Evolutionary conservation across 352 stramenopile species (phyloP).

Genomic region (Globisporangium yorkense): DNA sequence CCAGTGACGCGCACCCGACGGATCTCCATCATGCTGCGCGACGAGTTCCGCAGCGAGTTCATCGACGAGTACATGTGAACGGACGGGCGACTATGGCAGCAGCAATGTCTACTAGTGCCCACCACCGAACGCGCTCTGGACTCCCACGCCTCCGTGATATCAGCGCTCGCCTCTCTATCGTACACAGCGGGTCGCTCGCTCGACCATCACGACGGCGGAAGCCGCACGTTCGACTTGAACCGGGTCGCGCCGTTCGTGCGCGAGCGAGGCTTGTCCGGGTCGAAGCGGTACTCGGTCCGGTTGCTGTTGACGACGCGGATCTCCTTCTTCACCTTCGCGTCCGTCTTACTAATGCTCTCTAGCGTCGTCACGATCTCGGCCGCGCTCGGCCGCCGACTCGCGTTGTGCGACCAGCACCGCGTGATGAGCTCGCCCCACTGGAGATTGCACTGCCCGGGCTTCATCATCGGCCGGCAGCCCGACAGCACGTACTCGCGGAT

Average conservation of each 20-base stretch:
- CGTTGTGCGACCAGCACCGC: slow-evolving; percentile 79
- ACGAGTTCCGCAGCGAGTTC: slow-evolving; percentile 32
- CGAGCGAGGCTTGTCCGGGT: slow-evolving; percentile 41
- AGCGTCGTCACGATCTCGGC: slow-evolving; percentile 79
- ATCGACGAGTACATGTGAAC: slow-evolving; percentile 6
- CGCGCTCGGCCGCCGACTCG: slow-evolving; percentile 56
- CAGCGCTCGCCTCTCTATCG: slow-evolving; percentile 11
- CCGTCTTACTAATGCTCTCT: slow-evolving; percentile 71
- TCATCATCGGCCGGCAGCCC: slow-evolving; percentile 70
- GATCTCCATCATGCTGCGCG: slow-evolving; percentile 78
- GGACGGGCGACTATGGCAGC: not conserved
- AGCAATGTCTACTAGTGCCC: not conserved
- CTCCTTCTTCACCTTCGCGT: slow-evolving; percentile 63
- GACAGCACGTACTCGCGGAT: slow-evolving; percentile 73
- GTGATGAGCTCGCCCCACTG: slow-evolving; percentile 84
- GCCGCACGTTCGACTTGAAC: slow-evolving; percentile 68
- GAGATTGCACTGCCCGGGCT: slow-evolving; percentile 68
- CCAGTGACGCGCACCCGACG: slow-evolving; percentile 57
- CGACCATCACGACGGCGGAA: slow-evolving; percentile 20
- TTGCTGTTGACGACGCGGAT: slow-evolving; percentile 73
- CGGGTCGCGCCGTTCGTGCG: slow-evolving; percentile 26
- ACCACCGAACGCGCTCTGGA: not conserved
- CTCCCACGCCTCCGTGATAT: not conserved
- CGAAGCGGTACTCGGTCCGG: slow-evolving; percentile 73
- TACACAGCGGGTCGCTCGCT: slow-evolving; percentile 6